Base-by-base conservation (phyloP, 192 early-diverging fungal genomes). In the Backusella sp. region DNA sequence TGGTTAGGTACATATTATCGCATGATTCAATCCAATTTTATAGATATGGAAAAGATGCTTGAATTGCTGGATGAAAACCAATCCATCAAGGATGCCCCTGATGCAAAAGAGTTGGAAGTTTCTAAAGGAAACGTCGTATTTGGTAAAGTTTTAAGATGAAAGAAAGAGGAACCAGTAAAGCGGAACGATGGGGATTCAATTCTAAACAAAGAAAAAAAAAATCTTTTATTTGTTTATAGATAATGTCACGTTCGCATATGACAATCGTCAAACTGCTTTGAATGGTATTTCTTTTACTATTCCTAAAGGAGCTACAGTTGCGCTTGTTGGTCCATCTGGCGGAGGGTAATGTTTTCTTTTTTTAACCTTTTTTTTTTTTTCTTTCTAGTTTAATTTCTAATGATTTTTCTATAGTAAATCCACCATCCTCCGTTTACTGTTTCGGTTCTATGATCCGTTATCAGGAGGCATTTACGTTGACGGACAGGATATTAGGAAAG, bases 11-110 rank as follows among this genome's bases (percentile, higher is more conserved):
- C 93, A 3, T 97, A 96, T 76, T 99, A 99, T 80, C 88, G 97
- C 21, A 90, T 94, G 71, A 95, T 97, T 46, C 95, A 98, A 81
- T 94, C 96, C 80, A 96, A 94, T 82, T 92, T 96, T 80, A 85
- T 94, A 66, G 97, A 99, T 76, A 98, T 98, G 97, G 98, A 99
- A 80, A 96, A 97, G 77, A 96, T 99, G 91, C 87, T 99, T 23
- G 92, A 94, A 52, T 80, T 96, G 0, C 86, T 94, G n/a, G 86
- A 95, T 30, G 88, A 92, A 72, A 74, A 89, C 26, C 79, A 86
- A 41, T 84, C 82, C 7, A 84, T 96, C n/a, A 70, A 89, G 49
- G 95, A 96, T 80, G 46, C 52, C 0, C 91, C 92, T 7, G 79
- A 88, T 52, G 95, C 95, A 0, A 74, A 68, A 11, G 82, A 83